Evolutionary conservation across 345 rosid genomes (phyloP).

Genomic region (Cardamine resedifolia): DNA sequence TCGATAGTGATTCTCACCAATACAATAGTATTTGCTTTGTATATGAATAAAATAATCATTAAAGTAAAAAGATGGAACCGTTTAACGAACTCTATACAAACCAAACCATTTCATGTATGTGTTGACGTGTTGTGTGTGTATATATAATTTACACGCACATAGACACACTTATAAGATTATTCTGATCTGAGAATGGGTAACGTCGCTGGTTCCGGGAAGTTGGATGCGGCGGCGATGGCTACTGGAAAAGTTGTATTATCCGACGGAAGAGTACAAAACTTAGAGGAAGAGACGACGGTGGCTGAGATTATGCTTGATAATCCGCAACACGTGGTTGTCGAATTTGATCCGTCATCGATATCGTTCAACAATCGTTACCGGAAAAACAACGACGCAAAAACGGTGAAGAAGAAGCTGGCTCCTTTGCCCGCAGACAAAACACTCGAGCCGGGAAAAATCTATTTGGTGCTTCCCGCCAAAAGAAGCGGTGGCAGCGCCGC

Average conservation of each 20-base stretch:
- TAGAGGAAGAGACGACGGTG: conserved; percentile 52
- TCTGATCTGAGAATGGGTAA: conserved; percentile 55
- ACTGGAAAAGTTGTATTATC: conserved; percentile 59
- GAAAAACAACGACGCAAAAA: conserved; percentile 9
- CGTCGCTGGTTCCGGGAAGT: conserved; percentile 31
- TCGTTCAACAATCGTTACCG: conserved; percentile 17
- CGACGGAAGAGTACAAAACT: conserved; percentile 57
- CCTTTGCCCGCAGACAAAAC: conserved; percentile 77
- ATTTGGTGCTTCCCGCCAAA: conserved; percentile 64
- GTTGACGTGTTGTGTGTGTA: neutral
- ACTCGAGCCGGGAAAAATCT: conserved; percentile 55
- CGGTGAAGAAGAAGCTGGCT: conserved; percentile 42
- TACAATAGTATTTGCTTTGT: conserved; percentile 13
- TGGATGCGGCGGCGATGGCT: conserved; percentile 16
- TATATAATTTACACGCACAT: neutral
- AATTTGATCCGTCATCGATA: conserved; percentile 45
- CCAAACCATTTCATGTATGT: conserved; percentile 29
- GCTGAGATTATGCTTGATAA: conserved; percentile 84
- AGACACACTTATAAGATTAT: neutral
- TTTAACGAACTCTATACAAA: conserved; percentile 59
- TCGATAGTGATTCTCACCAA: conserved; percentile 41
- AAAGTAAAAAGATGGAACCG: conserved; percentile 59
- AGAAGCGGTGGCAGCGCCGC: conserved; percentile 38
- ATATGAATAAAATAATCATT: conserved; percentile 26
- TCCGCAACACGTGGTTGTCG: conserved; percentile 77